These are phyloP conservation scores for Plantago ovata DNA, from an alignment of 257 asterid genomes.

Conservation along the genomic window DNA sequence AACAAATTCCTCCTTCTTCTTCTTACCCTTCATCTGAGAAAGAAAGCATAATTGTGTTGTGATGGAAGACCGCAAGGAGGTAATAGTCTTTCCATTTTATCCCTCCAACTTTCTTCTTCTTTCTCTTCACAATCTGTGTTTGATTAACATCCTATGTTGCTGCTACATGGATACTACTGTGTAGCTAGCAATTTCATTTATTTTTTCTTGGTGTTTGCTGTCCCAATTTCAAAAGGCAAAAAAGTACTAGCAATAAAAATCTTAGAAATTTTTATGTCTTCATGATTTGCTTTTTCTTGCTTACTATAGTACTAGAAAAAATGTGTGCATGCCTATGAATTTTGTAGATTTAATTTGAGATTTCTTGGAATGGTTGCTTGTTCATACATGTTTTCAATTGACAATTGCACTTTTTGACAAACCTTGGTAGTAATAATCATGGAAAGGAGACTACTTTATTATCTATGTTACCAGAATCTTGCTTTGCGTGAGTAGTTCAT, in stretches of 20 bases:
- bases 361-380: background rate
- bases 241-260: background rate
- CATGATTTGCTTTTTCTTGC: background rate
- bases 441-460: background rate
- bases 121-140: background rate
- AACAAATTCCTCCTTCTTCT: no score
- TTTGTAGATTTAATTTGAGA: background rate
- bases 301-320: background rate
- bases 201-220: conserved; percentile 2
- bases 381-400: no score
- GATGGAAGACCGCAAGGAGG: conserved; percentile 62
- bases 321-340: conserved; percentile 1
- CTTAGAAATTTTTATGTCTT: background rate
- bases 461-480: background rate
- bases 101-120: background rate
- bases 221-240: background rate
- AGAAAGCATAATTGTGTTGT: conserved; percentile 1
- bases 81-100: conserved; percentile 12
- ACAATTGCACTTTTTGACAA: background rate
- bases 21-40: conserved; percentile 8
- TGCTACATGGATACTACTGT: no score
- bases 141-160: background rate
- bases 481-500: background rate
- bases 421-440: no score
- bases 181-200: no score